Evolutionary conservation across 495 filamentous ascomycete genomes (phyloP).

Genomic region (Aspergillus homomorphus): DNA sequence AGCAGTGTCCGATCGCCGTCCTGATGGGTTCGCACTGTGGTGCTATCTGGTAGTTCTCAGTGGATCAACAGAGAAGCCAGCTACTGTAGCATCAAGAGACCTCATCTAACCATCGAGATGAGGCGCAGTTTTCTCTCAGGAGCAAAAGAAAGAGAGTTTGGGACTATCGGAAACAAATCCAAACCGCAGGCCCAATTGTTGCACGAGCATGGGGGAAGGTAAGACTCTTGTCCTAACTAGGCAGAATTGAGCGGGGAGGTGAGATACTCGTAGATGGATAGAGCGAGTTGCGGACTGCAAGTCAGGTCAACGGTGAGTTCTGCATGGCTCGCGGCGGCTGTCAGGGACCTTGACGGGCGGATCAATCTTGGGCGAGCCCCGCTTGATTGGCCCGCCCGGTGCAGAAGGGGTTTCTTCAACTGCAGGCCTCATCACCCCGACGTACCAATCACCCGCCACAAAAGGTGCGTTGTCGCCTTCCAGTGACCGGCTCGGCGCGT

Average conservation of each 20-base stretch:
- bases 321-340: slow-evolving; percentile 2
- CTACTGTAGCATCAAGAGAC: not conserved
- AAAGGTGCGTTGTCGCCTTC: slow-evolving; percentile 5
- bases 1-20: slow-evolving; percentile 14
- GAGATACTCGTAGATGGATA: not conserved
- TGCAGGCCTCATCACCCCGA: slow-evolving; percentile 24
- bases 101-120: not conserved
- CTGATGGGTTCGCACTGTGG: not conserved
- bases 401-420: slow-evolving; percentile 27
- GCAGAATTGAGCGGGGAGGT: not conserved
- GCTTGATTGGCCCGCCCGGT: slow-evolving; percentile 16
- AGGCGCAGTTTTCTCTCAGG: not conserved
- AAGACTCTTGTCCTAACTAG: not conserved
- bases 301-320: slow-evolving; percentile 1
- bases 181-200: slow-evolving; percentile 7
- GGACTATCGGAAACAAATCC: not conserved
- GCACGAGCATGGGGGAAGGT: not conserved
- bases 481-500: slow-evolving; percentile 25
- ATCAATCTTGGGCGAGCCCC: not conserved
- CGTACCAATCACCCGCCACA: slow-evolving; percentile 17
- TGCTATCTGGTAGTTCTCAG: not conserved
- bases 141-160: slow-evolving; percentile 7
- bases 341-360: slow-evolving; percentile 7
- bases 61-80: not conserved
- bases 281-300: no score